These are phyloP conservation scores for Claviceps pusilla DNA, from an alignment of 2,329 filamentous ascomycete species.

Conservation along the genomic window DNA sequence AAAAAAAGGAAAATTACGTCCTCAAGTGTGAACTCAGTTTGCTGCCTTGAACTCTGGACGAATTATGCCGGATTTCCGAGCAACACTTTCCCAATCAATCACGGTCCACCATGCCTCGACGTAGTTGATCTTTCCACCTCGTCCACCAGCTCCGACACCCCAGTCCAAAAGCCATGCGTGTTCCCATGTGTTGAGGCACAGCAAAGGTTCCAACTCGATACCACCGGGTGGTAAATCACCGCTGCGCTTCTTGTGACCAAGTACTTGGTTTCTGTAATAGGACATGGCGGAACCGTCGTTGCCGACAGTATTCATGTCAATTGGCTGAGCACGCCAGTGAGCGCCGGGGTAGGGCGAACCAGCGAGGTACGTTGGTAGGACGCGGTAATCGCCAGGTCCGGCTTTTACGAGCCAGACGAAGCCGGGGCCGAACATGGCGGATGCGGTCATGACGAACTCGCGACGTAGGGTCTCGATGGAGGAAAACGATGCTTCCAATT, in stretches of 20 bases:
- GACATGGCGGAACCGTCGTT: constrained; percentile 20
- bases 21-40: neutral
- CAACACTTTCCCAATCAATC: constrained; percentile 72
- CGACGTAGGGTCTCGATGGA: constrained; percentile 67
- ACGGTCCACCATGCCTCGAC: constrained; percentile 73
- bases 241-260: constrained; percentile 14
- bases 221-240: constrained; percentile 45
- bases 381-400: constrained; percentile 36
- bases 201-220: constrained; percentile 54
- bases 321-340: constrained; percentile 56
- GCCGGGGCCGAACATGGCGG: constrained; percentile 88
- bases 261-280: constrained; percentile 26
- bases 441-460: constrained; percentile 67
- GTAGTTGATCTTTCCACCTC: constrained; percentile 60
- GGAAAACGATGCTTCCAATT: constrained; percentile 59
- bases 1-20: neutral
- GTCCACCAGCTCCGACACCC: constrained; percentile 38
- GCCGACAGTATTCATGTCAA: constrained; percentile 55
- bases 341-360: constrained; percentile 77
- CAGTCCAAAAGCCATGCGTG: constrained; percentile 83
- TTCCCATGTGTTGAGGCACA: constrained; percentile 95
- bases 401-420: constrained; percentile 85
- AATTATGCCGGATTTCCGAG: constrained; percentile 20
- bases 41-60: constrained; percentile 21
- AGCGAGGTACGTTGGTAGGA: constrained; percentile 81